These are phyloP conservation scores for Exophiala dermatitidis DNA, from an alignment of 2,329 filamentous ascomycete genomes.

Conservation along the genomic window DNA sequence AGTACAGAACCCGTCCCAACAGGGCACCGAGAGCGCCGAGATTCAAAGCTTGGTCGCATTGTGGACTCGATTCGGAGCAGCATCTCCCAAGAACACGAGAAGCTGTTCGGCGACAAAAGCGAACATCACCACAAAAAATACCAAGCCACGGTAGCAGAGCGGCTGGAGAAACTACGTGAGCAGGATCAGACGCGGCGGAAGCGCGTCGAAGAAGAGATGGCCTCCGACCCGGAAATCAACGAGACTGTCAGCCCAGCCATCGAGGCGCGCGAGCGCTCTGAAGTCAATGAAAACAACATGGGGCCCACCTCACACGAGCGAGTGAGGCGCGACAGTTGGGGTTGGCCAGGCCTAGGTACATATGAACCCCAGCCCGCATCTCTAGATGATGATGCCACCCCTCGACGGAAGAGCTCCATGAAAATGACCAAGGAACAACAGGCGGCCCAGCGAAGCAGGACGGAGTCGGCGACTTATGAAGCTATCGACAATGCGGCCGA, in stretches of 20 bases:
- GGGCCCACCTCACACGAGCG: constrained; percentile 14
- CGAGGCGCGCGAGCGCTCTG: constrained; percentile 12
- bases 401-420: not conserved
- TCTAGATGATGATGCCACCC: not conserved
- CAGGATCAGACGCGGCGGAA: constrained; percentile 3
- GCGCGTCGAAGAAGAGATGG: constrained; percentile 5
- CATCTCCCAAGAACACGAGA: constrained; percentile 16
- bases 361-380: not conserved
- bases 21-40: constrained; percentile 1
- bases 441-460: constrained; percentile 1
- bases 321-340: constrained; percentile 10
- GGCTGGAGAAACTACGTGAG: not conserved
- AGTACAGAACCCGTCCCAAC: not conserved
- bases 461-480: constrained; percentile 13
- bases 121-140: constrained; percentile 6
- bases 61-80: constrained; percentile 15
- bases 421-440: not conserved
- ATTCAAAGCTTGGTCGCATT: constrained; percentile 15
- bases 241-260: constrained; percentile 16
- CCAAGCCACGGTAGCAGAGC: not conserved
- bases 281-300: constrained; percentile 22
- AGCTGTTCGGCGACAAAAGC: constrained; percentile 1
- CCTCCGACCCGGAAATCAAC: not conserved
- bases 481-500: constrained; percentile 18
- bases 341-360: constrained; percentile 11